Base-by-base conservation (phyloP, 768 basidiomycete species). In the Termitomyces sp. region DNA sequence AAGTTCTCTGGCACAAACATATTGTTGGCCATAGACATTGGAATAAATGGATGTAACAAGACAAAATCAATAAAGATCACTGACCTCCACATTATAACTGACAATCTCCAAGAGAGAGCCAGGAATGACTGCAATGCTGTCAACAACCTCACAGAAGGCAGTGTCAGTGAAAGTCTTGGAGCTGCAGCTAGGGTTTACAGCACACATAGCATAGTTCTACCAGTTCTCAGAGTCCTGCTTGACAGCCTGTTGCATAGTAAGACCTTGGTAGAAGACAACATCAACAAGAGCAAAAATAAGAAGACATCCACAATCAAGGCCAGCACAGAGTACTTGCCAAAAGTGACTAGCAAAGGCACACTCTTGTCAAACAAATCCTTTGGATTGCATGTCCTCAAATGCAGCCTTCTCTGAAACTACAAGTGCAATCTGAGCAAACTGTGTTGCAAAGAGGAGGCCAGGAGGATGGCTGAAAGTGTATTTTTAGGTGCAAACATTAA, bases 231-330 rank as follows among this genome's bases (percentile, higher is more conserved):
- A 79, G 68, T 99, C 97, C 32, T 97, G 92, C 73, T 97, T 94
- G 57, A 99, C 97, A 29, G 97, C 97, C 23, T 96, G 93, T 68
- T 98, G 97, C 97, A 98, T 99, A 34, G 97, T 99, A 68, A 99
- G 95, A 65, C 97, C 97, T 70, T 97, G 93, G 73, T 98, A 99
- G 82, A 99, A 99, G 27, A 99, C 96, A 66, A 99, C 92, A 63
- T 99, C 97, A 66, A 95, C 93, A 47, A 98, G 86, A 2, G 93
- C 86, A 19, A 95, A 93, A 64, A 98, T 93, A 45, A 93, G 91
- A 35, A 98, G 53, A 98, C 92, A 70, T 96, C 95, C 25, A 96
- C 96, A 64, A 99, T 97, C 9, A 96, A 96, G 1, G 97, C 97
- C 5, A 99, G 82, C 2, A 96, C 96, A 40, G 97, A 98, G 71